Evolutionary conservation across 2,329 filamentous ascomycete genomes (phyloP).

Genomic region (Fonsecaea monophora): DNA sequence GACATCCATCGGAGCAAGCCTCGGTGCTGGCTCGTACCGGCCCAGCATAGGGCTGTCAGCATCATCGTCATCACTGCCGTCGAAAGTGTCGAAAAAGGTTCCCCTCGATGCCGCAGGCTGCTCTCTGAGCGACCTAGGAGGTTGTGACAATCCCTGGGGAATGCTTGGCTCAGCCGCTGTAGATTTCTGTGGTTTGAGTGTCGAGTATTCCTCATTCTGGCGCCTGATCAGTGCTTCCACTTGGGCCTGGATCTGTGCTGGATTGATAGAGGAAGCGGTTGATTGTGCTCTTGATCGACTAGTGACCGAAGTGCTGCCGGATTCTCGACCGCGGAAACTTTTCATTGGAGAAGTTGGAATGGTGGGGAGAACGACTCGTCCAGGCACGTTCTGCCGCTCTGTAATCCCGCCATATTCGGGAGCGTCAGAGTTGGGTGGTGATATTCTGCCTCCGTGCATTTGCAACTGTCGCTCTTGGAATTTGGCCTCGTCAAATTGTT

Average conservation of each 20-base stretch:
- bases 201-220: slow-evolving; percentile 38
- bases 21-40: slow-evolving; percentile 29
- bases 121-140: slow-evolving; percentile 11
- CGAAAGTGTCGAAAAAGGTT: slow-evolving; percentile 37
- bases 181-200: slow-evolving; percentile 27
- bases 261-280: slow-evolving; percentile 30
- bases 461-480: slow-evolving; percentile 83
- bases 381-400: slow-evolving; percentile 35
- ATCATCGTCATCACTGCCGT: slow-evolving; percentile 49
- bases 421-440: slow-evolving; percentile 51
- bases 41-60: slow-evolving; percentile 41
- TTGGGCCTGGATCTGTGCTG: slow-evolving; percentile 34
- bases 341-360: slow-evolving; percentile 24
- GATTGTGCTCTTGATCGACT: slow-evolving; percentile 32
- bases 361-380: slow-evolving; percentile 9
- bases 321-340: slow-evolving; percentile 14
- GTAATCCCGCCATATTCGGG: slow-evolving; percentile 32
- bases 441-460: slow-evolving; percentile 76
- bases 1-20: slow-evolving; percentile 44
- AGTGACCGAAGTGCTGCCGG: slow-evolving; percentile 12
- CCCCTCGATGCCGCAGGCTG: slow-evolving; percentile 32
- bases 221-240: slow-evolving; percentile 38
- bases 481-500: slow-evolving; percentile 82
- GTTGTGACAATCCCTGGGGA: neutral
- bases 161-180: neutral